Conservation (phyloP, 169 alveolate species). For the Cryptosporidium sp. region DNA sequence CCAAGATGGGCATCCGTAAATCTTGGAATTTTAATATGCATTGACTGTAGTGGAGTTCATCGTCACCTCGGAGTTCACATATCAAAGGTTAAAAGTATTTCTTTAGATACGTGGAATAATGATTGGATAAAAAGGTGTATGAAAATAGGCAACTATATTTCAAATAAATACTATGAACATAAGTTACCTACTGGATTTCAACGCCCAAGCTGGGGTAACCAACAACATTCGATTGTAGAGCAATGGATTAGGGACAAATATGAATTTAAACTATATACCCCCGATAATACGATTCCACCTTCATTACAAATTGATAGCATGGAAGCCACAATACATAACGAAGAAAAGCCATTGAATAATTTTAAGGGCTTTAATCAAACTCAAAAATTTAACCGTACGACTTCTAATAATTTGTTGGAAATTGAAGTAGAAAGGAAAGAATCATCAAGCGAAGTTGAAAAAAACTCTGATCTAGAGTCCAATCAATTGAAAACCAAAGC, state of each 20-base stretch:
- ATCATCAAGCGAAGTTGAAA: not conserved
- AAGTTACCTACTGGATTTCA: slow-evolving; percentile 80
- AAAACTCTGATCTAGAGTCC: not conserved
- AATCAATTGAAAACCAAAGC: not conserved
- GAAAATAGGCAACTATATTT: slow-evolving; percentile 80
- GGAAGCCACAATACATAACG: not conserved
- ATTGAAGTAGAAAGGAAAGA: not conserved
- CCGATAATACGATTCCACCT: slow-evolving; percentile 73
- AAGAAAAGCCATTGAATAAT: not conserved
- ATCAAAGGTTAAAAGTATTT: slow-evolving; percentile 92
- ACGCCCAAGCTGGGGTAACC: slow-evolving; percentile 73
- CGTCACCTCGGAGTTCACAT: slow-evolving; percentile 95
- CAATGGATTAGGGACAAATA: slow-evolving; percentile 88
- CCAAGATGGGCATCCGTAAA: slow-evolving; percentile 98
- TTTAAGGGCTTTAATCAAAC: not conserved
- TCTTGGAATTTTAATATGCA: slow-evolving; percentile 94
- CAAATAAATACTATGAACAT: slow-evolving; percentile 82
- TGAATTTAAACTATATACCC: slow-evolving; percentile 84
- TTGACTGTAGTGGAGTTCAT: slow-evolving; percentile 97
- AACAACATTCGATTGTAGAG: slow-evolving; percentile 80
- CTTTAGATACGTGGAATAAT: slow-evolving; percentile 91
- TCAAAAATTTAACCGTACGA: not conserved
- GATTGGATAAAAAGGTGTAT: slow-evolving; percentile 85
- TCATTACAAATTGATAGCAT: slow-evolving; percentile 4
- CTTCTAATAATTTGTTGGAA: not conserved